A percentile compares a stretch with the other conserved stretches of the same genome.
These are phyloP conservation scores for Astrephomene gubernaculifera DNA, from an alignment of 139 green algal genomes.

Conservation along the genomic window DNA sequence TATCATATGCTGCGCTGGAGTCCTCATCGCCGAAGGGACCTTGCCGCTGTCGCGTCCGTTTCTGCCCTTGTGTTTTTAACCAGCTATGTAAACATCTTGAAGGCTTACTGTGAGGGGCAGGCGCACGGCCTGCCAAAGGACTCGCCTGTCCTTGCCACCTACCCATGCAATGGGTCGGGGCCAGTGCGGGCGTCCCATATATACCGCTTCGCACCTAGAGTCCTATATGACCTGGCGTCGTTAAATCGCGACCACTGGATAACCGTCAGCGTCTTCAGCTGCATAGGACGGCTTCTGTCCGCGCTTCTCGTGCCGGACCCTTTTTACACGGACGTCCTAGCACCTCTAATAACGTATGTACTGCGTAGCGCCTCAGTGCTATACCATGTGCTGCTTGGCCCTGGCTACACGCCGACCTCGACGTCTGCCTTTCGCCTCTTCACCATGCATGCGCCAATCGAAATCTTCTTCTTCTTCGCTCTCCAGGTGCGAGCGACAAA, in stretches of 20 bases:
- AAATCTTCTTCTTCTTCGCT: background rate
- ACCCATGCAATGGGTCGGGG: background rate
- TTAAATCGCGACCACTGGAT: background rate
- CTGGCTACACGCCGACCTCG: background rate
- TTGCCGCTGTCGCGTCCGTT: no score
- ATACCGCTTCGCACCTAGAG: no score
- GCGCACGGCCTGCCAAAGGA: background rate
- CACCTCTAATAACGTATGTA: background rate
- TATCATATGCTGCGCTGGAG: no score
- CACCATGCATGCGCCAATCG: background rate
- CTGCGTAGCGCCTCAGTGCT: background rate
- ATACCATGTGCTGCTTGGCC: background rate
- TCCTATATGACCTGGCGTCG: background rate
- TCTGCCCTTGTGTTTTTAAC: no score
- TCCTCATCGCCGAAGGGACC: no score
- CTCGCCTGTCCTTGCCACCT: background rate
- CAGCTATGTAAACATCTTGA: no score
- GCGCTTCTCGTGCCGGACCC: background rate
- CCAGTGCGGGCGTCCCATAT: background rate
- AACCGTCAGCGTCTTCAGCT: background rate
- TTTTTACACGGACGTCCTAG: background rate
- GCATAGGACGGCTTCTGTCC: background rate
- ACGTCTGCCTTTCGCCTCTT: background rate
- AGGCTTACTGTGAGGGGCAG: background rate
- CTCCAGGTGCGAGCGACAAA: background rate